A percentile compares a stretch with the other conserved stretches of the same genome.
phyloP scores from a whole-genome alignment of 1,284 basidiomycete species.

The Abortiporus biennis region DNA sequence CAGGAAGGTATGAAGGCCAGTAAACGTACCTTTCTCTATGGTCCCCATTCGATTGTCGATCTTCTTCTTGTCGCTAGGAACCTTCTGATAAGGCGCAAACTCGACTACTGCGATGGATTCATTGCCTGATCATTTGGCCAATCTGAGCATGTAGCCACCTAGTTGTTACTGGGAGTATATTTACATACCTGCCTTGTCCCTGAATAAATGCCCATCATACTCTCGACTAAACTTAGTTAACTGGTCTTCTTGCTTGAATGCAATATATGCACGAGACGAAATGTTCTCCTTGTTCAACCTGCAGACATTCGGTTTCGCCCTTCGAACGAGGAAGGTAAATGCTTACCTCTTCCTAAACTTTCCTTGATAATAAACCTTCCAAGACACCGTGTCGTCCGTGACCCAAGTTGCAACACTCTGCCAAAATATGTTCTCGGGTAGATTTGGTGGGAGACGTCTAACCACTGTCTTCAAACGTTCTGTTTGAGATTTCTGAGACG shows the following conservation, averaged over 20 bases:
- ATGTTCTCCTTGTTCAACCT: constrained; percentile 79
- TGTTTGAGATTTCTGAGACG: constrained; percentile 16
- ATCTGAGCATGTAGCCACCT: background rate
- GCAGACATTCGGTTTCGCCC: constrained; percentile 1
- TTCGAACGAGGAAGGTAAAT: background rate
- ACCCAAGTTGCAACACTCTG: constrained; percentile 84
- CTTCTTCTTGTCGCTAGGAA: constrained; percentile 72
- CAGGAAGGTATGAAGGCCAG: background rate
- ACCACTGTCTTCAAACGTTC: constrained; percentile 87
- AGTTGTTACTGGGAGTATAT: background rate
- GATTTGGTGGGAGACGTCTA: constrained; percentile 83
- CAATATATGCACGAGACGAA: constrained; percentile 87
- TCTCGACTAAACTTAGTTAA: constrained; percentile 75
- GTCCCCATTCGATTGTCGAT: constrained; percentile 64
- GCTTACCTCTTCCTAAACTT: constrained; percentile 69
- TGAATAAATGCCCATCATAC: constrained; percentile 90
- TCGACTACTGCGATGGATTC: constrained; percentile 89
- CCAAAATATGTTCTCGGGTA: constrained; percentile 94
- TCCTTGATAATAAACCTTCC: constrained; percentile 66
- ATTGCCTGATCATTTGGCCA: constrained; percentile 53
- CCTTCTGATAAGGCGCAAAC: constrained; percentile 89
- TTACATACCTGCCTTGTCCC: constrained; percentile 80
- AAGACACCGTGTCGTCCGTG: constrained; percentile 61
- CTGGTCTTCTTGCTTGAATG: constrained; percentile 72
- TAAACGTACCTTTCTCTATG: constrained; percentile 62